Evolutionary conservation across 805 yeast species (phyloP).

Genomic region (Sugiyamaella lignohabitans): DNA sequence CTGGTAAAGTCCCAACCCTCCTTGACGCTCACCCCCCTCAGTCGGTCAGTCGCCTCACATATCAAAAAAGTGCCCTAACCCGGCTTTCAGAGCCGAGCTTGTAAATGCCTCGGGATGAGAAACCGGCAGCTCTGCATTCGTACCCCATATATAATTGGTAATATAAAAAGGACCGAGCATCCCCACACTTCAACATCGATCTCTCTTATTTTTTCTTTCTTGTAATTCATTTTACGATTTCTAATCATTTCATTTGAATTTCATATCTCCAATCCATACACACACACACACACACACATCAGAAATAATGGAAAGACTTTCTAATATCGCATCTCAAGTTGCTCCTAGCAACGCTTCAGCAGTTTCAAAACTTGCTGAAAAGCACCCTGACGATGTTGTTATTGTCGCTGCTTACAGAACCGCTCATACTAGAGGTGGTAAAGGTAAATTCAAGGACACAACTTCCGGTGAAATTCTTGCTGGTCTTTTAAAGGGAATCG

Average conservation of each 20-base stretch:
- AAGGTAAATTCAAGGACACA: conserved; percentile 78
- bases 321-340: conserved; percentile 29
- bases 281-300: neutral
- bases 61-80: neutral
- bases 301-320: conserved; percentile 29
- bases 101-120: neutral
- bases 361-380: conserved; percentile 37
- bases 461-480: conserved; percentile 72
- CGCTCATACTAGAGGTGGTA: conserved; percentile 80
- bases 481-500: conserved; percentile 55
- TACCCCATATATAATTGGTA: neutral
- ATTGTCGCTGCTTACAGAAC: conserved; percentile 87
- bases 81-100: neutral
- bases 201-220: too few species aligned
- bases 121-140: too few species aligned
- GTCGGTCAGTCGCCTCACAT: neutral
- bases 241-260: neutral
- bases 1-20: too few species aligned
- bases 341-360: conserved; percentile 30
- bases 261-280: neutral
- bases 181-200: neutral
- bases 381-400: conserved; percentile 83
- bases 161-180: neutral
- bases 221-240: too few species aligned
- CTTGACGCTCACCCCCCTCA: too few species aligned